Conservation (phyloP, 768 basidiomycete genomes). For the Termitomyces sp. region DNA sequence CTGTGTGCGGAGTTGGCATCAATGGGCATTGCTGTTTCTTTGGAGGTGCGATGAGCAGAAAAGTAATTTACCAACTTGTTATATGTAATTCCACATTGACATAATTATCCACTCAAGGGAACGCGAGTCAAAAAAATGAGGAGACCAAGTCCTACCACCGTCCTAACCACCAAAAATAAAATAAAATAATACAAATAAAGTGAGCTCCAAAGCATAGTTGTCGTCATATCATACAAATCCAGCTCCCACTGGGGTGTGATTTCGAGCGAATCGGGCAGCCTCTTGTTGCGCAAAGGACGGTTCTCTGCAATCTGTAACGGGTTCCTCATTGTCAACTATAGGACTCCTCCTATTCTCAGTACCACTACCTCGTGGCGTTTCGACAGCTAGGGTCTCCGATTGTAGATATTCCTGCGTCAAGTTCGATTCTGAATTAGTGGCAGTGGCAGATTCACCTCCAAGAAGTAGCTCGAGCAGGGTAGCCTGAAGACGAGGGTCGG, state of each 20-base stretch:
- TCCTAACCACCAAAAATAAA: background rate
- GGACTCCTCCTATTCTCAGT: background rate
- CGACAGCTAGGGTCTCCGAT: background rate
- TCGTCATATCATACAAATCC: background rate
- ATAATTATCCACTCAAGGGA: constrained; percentile 1
- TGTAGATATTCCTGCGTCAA: constrained; percentile 6
- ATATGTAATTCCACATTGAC: constrained; percentile 10
- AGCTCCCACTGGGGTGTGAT: constrained; percentile 5
- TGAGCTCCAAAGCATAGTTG: background rate
- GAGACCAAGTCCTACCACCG: background rate
- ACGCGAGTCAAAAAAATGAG: background rate
- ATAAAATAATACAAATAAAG: background rate
- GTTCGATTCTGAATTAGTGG: constrained; percentile 7
- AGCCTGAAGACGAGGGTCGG: constrained; percentile 39
- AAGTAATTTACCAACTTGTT: constrained; percentile 4
- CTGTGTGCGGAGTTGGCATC: constrained; percentile 95
- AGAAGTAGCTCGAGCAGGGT: constrained; percentile 48
- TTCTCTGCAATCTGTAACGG: background rate
- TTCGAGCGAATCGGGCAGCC: background rate
- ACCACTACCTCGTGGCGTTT: background rate
- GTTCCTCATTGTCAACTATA: background rate
- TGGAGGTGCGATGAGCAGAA: constrained; percentile 58
- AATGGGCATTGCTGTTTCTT: constrained; percentile 92
- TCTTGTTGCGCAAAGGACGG: background rate
- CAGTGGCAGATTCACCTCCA: constrained; percentile 17